Evolutionary conservation across 2,329 filamentous ascomycete genomes (phyloP), one percentile per base, ranked within the genome.

Genomic region (Aspergillus uvarum): DNA sequence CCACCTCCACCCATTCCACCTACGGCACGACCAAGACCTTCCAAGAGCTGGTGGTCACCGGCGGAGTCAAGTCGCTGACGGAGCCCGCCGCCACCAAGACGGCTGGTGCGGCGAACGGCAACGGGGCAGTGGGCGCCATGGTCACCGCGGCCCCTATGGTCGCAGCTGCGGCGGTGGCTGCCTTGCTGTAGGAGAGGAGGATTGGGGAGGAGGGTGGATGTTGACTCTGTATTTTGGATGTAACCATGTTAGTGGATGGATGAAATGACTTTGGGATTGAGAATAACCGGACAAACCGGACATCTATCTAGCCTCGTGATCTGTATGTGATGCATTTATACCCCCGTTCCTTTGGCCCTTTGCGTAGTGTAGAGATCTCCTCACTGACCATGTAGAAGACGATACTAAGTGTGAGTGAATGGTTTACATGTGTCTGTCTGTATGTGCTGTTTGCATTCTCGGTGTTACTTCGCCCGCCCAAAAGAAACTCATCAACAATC

Each of bases 101-200:
- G 1, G 57, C 63, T 11, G 67, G 58, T 31, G 67, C 51, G 31
- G 68, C 57, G 55, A 65, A 42, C 21, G 57, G 56, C 31, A 47
- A 44, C 4, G 64, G 59, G 4, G 53, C 59, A 5, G 24, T 49
- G 59, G 59, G 47, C 21, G 62, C 67, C 21, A 52, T 70, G 56
- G 65, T 68, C 35, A 70, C 68, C 2, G 68, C 65, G 26, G 63
- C 63, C n/a, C 67, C 69, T 12, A 22, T 70, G 35, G 63, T 62
- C 56, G 68, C 65, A 24, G 68, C 67, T 44, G 68, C 68, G 0
- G 57, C 64, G 7, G 62, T 61, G 51, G 68, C 66, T 57, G 59
- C 38, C 19, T 21, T 44, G 38, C 19, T 44, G 38, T 44, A 44
- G 38, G 38, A 16, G 14, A 44, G 1, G 1, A 8, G 2, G 7